Conservation (phyloP, 192 early-diverging fungal species). For the Coemansia biformis region DNA sequence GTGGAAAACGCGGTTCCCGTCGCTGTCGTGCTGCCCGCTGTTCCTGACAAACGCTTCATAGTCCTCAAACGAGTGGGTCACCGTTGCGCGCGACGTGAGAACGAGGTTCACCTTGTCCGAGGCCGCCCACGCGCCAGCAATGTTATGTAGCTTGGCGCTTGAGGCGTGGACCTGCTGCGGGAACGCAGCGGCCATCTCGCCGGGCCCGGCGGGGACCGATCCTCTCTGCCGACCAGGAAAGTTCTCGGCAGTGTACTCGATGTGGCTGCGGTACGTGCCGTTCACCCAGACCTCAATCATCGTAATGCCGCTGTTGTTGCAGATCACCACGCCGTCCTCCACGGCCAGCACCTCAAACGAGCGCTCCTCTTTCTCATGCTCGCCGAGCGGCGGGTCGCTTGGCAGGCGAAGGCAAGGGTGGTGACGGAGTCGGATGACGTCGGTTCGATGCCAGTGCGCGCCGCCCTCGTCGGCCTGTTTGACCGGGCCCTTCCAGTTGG, state of each 20-base stretch:
- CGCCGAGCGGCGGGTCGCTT: constrained; percentile 29
- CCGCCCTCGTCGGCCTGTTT: constrained; percentile 54
- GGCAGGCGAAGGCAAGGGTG: constrained; percentile 58
- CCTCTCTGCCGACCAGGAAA: constrained; percentile 20
- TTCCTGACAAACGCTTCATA: constrained; percentile 5
- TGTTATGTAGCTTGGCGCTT: constrained; percentile 8
- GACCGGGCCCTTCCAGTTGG: constrained; percentile 47
- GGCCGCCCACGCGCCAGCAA: constrained; percentile 29
- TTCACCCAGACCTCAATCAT: constrained; percentile 57
- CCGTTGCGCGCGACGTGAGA: constrained; percentile 28
- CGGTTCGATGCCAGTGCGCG: constrained; percentile 62
- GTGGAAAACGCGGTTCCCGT: constrained; percentile 24
- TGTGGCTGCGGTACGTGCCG: constrained; percentile 43
- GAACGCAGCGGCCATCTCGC: constrained; percentile 22
- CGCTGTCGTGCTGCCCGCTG: constrained; percentile 5
- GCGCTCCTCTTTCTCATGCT: constrained; percentile 15
- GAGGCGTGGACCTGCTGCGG: constrained; percentile 16
- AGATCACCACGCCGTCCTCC: constrained; percentile 35
- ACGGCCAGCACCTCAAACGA: constrained; percentile 23
- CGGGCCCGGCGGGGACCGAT: constrained; percentile 15
- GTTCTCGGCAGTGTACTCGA: constrained; percentile 53
- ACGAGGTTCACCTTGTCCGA: constrained; percentile 30
- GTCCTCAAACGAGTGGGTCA: constrained; percentile 20
- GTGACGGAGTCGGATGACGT: constrained; percentile 55
- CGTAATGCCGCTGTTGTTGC: constrained; percentile 50